Percentiles rank a stretch among this genome's conserved stretches.
phyloP scores from a whole-genome alignment of 2,329 filamentous ascomycete species.

The Pestalotiopsis fici region DNA sequence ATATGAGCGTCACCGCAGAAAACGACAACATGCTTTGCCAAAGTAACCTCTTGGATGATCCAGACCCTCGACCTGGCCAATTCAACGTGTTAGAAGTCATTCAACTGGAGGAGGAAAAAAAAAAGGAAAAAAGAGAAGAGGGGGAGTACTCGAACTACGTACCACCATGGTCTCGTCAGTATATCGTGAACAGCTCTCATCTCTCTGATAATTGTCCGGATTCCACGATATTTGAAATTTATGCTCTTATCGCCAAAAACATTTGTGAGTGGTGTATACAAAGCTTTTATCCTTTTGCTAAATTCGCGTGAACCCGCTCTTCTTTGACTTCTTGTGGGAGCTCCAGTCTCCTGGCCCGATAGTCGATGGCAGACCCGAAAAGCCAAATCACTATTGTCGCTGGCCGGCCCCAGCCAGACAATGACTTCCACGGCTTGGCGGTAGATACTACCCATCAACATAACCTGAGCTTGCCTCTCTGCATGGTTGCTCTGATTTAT shows the following conservation, averaged over 20 bases:
- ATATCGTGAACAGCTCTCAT: neutral
- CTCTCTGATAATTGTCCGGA: neutral
- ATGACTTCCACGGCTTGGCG: neutral
- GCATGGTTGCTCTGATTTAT: neutral
- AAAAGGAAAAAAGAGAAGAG: no score
- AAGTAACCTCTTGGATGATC: neutral
- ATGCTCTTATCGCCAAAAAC: neutral
- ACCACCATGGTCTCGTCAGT: neutral
- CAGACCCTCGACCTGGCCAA: neutral
- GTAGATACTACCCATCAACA: neutral
- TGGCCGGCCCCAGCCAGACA: neutral
- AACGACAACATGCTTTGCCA: neutral
- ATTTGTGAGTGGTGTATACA: no score
- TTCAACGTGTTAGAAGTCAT: neutral
- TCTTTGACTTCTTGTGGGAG: neutral
- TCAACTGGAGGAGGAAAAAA: no score
- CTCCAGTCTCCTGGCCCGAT: neutral
- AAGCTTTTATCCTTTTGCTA: no score
- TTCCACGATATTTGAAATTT: neutral
- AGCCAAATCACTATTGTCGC: neutral
- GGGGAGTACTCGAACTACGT: no score
- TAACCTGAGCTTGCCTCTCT: neutral
- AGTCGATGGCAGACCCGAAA: neutral
- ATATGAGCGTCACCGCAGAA: neutral
- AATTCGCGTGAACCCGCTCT: no score